Evolutionary conservation across 305 asterid genomes (phyloP), one percentile per base, ranked within the genome.

Genomic region (Andrographis paniculata): DNA sequence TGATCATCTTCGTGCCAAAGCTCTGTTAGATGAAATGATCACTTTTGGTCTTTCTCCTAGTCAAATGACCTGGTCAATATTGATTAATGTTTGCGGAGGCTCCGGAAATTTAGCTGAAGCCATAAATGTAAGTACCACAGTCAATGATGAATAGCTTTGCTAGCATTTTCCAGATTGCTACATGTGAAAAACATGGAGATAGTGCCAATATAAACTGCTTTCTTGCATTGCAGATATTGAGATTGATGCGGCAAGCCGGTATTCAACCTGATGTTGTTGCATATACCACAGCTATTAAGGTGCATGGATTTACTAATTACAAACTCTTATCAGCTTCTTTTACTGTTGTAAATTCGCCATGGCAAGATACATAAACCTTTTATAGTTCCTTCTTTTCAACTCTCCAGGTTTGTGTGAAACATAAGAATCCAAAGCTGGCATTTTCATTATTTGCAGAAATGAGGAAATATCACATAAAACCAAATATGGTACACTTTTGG

Each of bases 261-360:
- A 61, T 76, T 70, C 88, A 74, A 63, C 98, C 96, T 64, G 94
- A 89, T 68, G 94, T 85, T 46, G 66, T 89, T 55, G 62, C 98
- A 15, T 89, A 82, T 42, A 82, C 98, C 55, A 87, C 96, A 27
- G 89, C 94, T 56, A 82, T 89, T 68, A 89, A 82, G 94, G 98
- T 89, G 45, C 30, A 23, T 20, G 49, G 47, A 54, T 58, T 54
- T 19, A 36, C 52, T 24, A 56, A 54, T 31, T 41, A 37, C 20
- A 4, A 36, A 30, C 61, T 35, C 52, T 45, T 44, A 2, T 43
- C 16, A 23, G 52, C 50, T 42, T 46, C 38, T 4, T 55, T 1
- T 50, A 45, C 51, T 48, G 39, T 24, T 21, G 45, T 47, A 40
- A 36, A 16, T 71, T 38, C 60, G 14, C 33, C 27, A 46, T 55